Conservation (phyloP, 441 rosid species). For the Dalechampia spathulata region DNA sequence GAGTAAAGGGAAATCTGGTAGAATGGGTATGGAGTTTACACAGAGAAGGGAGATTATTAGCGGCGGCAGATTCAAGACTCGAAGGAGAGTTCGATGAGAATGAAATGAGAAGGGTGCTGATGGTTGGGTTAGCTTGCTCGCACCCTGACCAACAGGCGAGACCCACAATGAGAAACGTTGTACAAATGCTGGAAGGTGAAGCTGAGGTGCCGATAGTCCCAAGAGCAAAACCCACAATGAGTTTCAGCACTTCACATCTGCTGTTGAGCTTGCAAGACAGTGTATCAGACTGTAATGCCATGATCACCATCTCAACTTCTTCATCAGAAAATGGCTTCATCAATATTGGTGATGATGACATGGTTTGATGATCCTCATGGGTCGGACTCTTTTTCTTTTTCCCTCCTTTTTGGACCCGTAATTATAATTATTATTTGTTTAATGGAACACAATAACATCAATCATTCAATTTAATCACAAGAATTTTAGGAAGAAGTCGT, state of each 20-base stretch:
- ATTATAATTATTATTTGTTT: too few species aligned
- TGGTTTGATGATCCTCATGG: constrained; percentile 39
- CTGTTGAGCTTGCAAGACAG: constrained; percentile 79
- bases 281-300: constrained; percentile 71
- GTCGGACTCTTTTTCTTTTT: too few species aligned
- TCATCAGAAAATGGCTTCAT: constrained; percentile 56
- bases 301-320: constrained; percentile 47
- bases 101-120: constrained; percentile 57
- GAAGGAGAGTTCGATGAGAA: constrained; percentile 46
- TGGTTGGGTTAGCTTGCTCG: constrained; percentile 87
- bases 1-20: constrained; percentile 56
- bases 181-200: constrained; percentile 85
- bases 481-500: too few species aligned
- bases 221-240: constrained; percentile 68
- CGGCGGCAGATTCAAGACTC: constrained; percentile 66
- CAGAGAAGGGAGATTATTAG: constrained; percentile 60
- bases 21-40: constrained; percentile 97
- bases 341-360: constrained; percentile 34
- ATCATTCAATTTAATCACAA: constrained; percentile 13
- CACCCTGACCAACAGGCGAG: constrained; percentile 80
- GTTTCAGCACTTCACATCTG: constrained; percentile 75
- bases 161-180: constrained; percentile 80
- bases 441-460: constrained; percentile 24
- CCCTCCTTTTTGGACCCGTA: too few species aligned
- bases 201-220: constrained; percentile 81